Percentiles rank a stretch among this genome's conserved stretches.
phyloP scores from a whole-genome alignment of 768 basidiomycete species.

The Boletus vermiculosoides region DNA sequence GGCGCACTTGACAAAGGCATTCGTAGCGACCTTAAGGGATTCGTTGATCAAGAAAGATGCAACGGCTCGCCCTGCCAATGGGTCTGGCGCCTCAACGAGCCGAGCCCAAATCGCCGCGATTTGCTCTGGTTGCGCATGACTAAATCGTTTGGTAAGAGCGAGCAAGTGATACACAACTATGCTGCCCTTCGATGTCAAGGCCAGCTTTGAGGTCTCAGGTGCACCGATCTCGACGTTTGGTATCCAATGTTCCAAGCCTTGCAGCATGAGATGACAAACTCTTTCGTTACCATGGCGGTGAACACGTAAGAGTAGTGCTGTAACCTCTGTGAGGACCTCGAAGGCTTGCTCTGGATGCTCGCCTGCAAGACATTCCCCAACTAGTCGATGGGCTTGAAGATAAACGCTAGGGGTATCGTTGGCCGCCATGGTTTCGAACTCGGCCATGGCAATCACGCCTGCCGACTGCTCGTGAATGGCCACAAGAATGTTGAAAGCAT shows the following conservation, averaged over 20 bases:
- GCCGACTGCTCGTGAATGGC: conserved; percentile 64
- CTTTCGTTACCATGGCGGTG: conserved; percentile 47
- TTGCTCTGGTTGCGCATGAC: conserved; percentile 74
- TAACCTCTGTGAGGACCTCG: conserved; percentile 66
- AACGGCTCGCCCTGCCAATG: conserved; percentile 75
- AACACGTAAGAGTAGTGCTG: conserved; percentile 68
- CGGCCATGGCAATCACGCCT: conserved; percentile 67
- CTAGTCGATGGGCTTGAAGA: conserved; percentile 72
- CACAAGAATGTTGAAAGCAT: conserved; percentile 77
- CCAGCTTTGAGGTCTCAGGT: conserved; percentile 39
- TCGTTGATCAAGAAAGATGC: conserved; percentile 85
- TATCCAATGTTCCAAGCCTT: conserved; percentile 84
- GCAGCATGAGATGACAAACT: conserved; percentile 61
- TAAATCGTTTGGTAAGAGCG: conserved; percentile 75
- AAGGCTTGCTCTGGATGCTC: conserved; percentile 68
- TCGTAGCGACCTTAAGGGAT: conserved; percentile 78
- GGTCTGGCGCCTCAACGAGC: conserved; percentile 68
- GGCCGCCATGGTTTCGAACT: conserved; percentile 69
- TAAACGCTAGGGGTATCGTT: conserved; percentile 76
- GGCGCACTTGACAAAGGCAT: conserved; percentile 74
- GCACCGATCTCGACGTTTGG: conserved; percentile 59
- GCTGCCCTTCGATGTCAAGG: conserved; percentile 47
- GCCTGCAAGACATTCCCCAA: conserved; percentile 76
- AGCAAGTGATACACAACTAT: conserved; percentile 77
- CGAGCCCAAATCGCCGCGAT: conserved; percentile 76